Conservation (phyloP, 768 basidiomycete species). For the Artomyces pyxidatus region DNA sequence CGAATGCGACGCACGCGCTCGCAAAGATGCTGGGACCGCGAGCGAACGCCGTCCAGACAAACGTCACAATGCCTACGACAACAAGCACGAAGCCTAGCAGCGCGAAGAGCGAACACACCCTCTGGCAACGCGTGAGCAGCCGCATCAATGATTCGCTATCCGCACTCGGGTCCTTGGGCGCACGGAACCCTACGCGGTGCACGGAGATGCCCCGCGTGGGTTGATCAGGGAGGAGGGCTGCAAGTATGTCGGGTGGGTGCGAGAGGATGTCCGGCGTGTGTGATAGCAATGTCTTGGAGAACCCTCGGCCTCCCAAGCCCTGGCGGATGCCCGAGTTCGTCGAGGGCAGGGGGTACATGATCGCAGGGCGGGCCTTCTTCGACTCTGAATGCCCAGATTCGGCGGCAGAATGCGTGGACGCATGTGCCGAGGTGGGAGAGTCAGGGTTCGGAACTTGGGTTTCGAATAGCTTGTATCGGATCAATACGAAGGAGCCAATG, state of each 20-base stretch:
- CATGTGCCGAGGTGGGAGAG: too few species aligned
- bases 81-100: conserved; percentile 3
- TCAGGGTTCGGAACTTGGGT: too few species aligned
- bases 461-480: conserved; percentile 9
- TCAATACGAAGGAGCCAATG: conserved; percentile 8
- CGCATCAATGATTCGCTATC: neutral
- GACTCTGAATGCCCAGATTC: too few species aligned
- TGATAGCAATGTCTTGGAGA: too few species aligned
- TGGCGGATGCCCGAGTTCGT: too few species aligned
- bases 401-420: too few species aligned
- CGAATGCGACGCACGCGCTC: conserved; percentile 6
- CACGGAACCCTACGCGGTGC: neutral
- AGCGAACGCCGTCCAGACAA: conserved; percentile 3
- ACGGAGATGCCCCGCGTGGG: neutral
- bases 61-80: conserved; percentile 2
- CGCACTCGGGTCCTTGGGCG: neutral
- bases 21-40: conserved; percentile 2
- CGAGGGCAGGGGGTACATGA: too few species aligned
- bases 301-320: too few species aligned
- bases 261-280: neutral
- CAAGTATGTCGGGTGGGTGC: neutral
- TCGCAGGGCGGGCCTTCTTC: neutral
- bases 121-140: conserved; percentile 3
- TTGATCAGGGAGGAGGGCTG: neutral
- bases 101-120: conserved; percentile 2